Percentiles rank a stretch among this genome's conserved stretches.
phyloP scores from a whole-genome alignment of 768 basidiomycete genomes.

The Antrodiella citrinella region DNA sequence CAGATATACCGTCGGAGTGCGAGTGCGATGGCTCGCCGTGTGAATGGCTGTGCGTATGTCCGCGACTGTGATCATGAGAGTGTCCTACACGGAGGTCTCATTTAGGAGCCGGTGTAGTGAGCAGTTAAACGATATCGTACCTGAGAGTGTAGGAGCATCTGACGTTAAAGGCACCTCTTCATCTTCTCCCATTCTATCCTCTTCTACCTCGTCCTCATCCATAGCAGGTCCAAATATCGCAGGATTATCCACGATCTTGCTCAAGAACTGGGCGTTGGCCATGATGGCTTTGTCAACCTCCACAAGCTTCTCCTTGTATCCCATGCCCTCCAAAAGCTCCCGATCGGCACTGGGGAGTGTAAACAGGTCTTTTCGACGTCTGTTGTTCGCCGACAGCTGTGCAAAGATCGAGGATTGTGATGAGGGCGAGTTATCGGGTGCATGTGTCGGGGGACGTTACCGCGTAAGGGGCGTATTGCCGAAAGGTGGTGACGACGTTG shows the following conservation, averaged over 20 bases:
- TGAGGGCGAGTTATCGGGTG: neutral
- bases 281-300: conserved; percentile 76
- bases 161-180: too few relatives aligned
- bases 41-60: conserved; percentile 12
- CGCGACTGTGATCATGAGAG: conserved; percentile 8
- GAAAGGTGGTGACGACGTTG: conserved; percentile 68
- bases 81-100: conserved; percentile 15
- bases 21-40: conserved; percentile 17
- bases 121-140: too few relatives aligned
- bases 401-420: neutral
- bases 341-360: conserved; percentile 63
- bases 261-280: conserved; percentile 72
- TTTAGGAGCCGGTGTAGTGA: too few relatives aligned
- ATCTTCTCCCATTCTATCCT: conserved; percentile 7
- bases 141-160: neutral
- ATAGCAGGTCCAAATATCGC: conserved; percentile 67
- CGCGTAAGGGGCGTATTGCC: conserved; percentile 68
- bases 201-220: conserved; percentile 21
- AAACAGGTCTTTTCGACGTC: conserved; percentile 71
- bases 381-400: conserved; percentile 52
- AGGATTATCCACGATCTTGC: conserved; percentile 66
- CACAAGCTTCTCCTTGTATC: conserved; percentile 73
- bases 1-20: conserved; percentile 9
- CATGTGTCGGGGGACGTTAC: conserved; percentile 29
- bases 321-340: conserved; percentile 54